phyloP scores from a whole-genome alignment of 1,139 yeast species.

The Nakaseomyces sp. region DNA sequence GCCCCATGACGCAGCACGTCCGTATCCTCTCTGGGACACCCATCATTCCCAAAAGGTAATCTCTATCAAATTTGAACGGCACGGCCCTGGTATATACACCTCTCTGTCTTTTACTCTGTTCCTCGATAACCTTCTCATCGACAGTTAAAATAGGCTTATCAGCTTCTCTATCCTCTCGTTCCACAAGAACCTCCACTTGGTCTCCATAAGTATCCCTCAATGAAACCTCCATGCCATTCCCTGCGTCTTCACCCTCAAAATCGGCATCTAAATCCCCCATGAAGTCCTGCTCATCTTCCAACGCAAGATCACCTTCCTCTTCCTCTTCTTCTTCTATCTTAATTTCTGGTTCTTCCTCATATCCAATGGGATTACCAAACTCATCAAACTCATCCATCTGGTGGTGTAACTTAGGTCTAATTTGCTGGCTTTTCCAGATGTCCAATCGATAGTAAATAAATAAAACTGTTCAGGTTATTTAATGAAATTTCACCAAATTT shows the following conservation, averaged over 20 bases:
- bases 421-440: too few species aligned
- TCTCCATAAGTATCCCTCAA: conserved; percentile 37
- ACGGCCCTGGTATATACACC: conserved; percentile 30
- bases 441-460: too few species aligned
- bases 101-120: conserved; percentile 8
- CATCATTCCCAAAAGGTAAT: conserved; percentile 48
- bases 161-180: conserved; percentile 43
- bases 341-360: conserved; percentile 37
- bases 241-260: conserved; percentile 13
- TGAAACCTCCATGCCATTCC: conserved; percentile 14
- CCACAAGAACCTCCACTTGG: conserved; percentile 57
- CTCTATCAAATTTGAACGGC: conserved; percentile 59
- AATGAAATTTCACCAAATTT: neutral
- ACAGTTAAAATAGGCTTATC: conserved; percentile 11
- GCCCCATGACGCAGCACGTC: conserved; percentile 77
- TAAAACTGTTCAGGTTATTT: too few species aligned
- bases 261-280: neutral
- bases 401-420: too few species aligned
- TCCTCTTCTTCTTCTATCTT: conserved; percentile 25
- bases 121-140: neutral
- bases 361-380: conserved; percentile 44
- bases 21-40: conserved; percentile 57
- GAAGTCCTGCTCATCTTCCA: conserved; percentile 10
- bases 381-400: conserved; percentile 42
- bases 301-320: neutral